A percentile compares a stretch with the other conserved stretches of the same genome.
Evolutionary conservation across 106 monocot species (phyloP).

Genomic region (Posidonia australis): DNA sequence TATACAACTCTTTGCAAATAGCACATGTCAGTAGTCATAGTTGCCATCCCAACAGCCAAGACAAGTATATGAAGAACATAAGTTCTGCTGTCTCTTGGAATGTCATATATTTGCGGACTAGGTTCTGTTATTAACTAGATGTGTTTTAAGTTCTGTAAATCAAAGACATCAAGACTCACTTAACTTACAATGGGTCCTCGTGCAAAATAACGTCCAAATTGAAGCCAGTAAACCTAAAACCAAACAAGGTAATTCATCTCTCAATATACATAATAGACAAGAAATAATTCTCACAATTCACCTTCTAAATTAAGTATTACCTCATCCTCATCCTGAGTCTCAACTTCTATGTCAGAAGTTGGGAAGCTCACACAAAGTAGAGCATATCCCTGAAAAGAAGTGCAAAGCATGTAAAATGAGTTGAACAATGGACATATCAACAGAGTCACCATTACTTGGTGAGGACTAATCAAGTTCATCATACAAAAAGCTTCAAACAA

Average conservation of each 20-base stretch:
- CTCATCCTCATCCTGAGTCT: slow-evolving; percentile 99
- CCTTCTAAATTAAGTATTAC: slow-evolving; percentile 19
- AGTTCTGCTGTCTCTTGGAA: neutral
- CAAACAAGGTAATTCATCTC: neutral
- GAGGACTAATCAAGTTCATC: too few species aligned
- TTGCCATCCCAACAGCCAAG: too few species aligned
- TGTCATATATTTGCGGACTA: neutral
- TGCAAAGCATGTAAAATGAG: neutral
- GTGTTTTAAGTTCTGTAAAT: neutral
- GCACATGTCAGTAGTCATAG: too few species aligned
- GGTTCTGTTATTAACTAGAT: neutral
- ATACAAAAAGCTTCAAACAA: too few species aligned
- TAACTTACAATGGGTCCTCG: slow-evolving; percentile 79
- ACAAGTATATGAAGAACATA: neutral
- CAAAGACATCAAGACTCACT: neutral
- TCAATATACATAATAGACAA: neutral
- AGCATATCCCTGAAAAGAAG: slow-evolving; percentile 68
- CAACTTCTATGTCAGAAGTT: slow-evolving; percentile 88
- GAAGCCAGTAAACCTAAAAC: slow-evolving; percentile 90
- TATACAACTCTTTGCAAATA: too few species aligned
- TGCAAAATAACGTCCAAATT: slow-evolving; percentile 95
- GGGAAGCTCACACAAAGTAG: slow-evolving; percentile 92
- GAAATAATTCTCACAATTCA: neutral
- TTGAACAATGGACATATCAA: neutral
- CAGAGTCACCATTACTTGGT: too few species aligned